Evolutionary conservation across 164 flowering plant genomes (phyloP), one percentile per base, ranked within the genome.

Genomic region (Akebia trifoliata): DNA sequence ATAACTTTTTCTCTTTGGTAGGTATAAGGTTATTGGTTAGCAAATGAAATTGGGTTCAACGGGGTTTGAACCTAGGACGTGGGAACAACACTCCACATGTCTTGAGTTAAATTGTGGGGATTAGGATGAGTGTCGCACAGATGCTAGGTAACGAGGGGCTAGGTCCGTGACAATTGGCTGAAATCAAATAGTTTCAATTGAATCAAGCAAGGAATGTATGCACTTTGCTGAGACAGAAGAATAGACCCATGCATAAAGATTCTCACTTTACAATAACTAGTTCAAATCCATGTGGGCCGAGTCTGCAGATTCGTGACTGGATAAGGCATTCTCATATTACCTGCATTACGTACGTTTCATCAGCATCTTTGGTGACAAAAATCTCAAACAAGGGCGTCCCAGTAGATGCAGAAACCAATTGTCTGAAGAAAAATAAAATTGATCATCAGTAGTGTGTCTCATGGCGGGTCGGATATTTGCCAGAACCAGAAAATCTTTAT

Each of bases 321-420:
- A 61, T 24, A 35, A 18, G 36, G n/a, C 3, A 50, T 65, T 26
- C 38, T 2, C 50, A 56, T 17, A 56, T 69, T 64, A 92, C 98
- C 97, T 89, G 91, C 88, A 82, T 82, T 45, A 59, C 59, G 62
- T 86, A 90, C 53, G 74, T 60, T 29, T 68, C 70, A n/a, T 81
- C 81, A 52, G 65, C 73, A 59, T 80, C 88, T 73, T 83, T 87
- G 53, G 83, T 82, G 50, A 93, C 81, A 77, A 78, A 93, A 60
- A 93, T 87, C 65, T 93, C 97, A 76, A 90, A 93, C 31, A 93
- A 65, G 31, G 87, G 92, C 30, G 86, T 85, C 61, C 99, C 99
- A 61, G 96, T 80, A 57, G 96, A 78, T 56, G 78, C 83, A 50
- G 79, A 74, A 43, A 84, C 76, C 83, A 93, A 69, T 71, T 93